A percentile compares a stretch with the other conserved stretches of the same genome.
Evolutionary conservation across 148 eudicot species (phyloP).

Genomic region (Nepenthes gracilis): DNA sequence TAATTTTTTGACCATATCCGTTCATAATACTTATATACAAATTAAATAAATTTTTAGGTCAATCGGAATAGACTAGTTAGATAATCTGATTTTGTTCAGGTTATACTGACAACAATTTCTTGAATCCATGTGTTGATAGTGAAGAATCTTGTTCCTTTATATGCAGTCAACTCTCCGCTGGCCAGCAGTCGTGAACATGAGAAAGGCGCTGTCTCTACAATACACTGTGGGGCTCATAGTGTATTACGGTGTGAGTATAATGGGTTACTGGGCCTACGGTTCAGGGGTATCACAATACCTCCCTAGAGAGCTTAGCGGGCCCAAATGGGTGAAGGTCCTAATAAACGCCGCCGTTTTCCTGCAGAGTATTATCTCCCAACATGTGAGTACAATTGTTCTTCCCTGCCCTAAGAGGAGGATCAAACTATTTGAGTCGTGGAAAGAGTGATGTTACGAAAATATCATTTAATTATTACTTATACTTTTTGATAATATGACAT

Average conservation of each 20-base stretch:
- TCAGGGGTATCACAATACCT: slow-evolving; percentile 48
- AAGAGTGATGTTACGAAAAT: no score
- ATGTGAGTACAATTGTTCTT: slow-evolving; percentile 20
- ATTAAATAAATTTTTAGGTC: no score
- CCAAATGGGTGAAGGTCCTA: slow-evolving; percentile 49
- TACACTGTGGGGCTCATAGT: slow-evolving; percentile 31
- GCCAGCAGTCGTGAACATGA: slow-evolving; percentile 51
- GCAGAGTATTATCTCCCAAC: slow-evolving; percentile 49
- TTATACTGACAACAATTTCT: no score
- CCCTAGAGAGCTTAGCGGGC: slow-evolving; percentile 36
- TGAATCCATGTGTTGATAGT: no score
- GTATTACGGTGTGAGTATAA: slow-evolving; percentile 47
- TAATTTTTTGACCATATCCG: no score
- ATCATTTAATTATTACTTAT: no score
- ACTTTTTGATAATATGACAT: no score
- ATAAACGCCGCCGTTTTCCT: slow-evolving; percentile 37
- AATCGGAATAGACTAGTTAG: neutral
- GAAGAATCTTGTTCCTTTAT: no score
- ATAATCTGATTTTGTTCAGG: no score
- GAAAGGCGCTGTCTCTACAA: slow-evolving; percentile 39
- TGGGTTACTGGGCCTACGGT: slow-evolving; percentile 63
- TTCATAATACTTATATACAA: no score
- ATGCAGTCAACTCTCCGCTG: slow-evolving; percentile 46
- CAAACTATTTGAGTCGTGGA: no score
- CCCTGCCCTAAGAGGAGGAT: no score